Percentiles rank a stretch among this genome's conserved stretches.
phyloP scores from a whole-genome alignment of 2,329 filamentous ascomycete genomes.

The Talaromyces piceae region DNA sequence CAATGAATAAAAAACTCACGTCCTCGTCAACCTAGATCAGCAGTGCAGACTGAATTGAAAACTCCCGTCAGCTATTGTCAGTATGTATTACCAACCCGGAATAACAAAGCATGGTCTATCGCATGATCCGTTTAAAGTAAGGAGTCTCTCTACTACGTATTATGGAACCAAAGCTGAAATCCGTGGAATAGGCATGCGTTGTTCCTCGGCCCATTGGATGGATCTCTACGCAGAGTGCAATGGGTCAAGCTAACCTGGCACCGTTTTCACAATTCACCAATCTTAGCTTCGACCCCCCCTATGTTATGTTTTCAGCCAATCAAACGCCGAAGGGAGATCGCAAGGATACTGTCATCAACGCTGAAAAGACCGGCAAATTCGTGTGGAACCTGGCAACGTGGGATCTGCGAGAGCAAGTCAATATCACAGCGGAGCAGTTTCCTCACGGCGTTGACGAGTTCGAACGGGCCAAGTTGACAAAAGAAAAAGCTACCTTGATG shows the following conservation, averaged over 20 bases:
- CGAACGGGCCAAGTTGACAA: constrained; percentile 41
- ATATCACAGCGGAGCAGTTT: constrained; percentile 42
- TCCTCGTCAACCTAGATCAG: too few species aligned
- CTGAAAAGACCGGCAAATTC: constrained; percentile 49
- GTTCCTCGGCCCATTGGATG: constrained; percentile 56
- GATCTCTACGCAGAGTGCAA: constrained; percentile 50
- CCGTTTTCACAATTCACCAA: constrained; percentile 59
- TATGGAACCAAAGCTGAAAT: background rate
- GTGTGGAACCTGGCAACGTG: constrained; percentile 55
- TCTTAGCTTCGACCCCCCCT: constrained; percentile 55
- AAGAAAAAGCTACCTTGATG: constrained; percentile 35
- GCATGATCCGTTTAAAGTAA: constrained; percentile 50
- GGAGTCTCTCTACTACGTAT: background rate
- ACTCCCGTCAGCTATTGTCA: background rate
- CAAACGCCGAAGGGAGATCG: constrained; percentile 40
- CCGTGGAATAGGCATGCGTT: constrained; percentile 43
- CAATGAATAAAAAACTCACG: too few species aligned
- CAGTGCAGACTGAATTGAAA: background rate
- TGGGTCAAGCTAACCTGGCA: constrained; percentile 48
- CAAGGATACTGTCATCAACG: constrained; percentile 54
- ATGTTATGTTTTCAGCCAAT: constrained; percentile 56
- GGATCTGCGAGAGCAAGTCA: constrained; percentile 49
- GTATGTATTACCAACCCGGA: constrained; percentile 49
- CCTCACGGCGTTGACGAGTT: constrained; percentile 51
- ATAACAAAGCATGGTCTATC: constrained; percentile 46